phyloP scores from a whole-genome alignment of 1,284 basidiomycete genomes.

The Tilletia horrida region DNA sequence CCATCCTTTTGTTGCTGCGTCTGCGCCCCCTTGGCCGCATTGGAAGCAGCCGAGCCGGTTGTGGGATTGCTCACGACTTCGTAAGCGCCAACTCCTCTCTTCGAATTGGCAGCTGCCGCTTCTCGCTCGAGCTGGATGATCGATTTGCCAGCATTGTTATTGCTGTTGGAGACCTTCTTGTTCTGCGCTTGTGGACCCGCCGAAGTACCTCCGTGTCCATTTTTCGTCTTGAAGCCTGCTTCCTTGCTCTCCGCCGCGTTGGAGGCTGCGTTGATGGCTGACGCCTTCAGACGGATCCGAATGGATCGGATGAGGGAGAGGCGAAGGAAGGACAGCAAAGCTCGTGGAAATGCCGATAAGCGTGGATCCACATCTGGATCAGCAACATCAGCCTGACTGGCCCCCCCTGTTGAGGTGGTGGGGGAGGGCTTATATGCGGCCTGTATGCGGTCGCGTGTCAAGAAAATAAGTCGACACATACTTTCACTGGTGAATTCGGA shows the following conservation, averaged over 20 bases:
- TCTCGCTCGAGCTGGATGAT: slow-evolving; percentile 3
- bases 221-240: too few species aligned
- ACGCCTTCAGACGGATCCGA: not conserved
- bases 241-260: not conserved
- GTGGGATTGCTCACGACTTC: slow-evolving; percentile 1
- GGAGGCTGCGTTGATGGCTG: not conserved
- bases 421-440: too few species aligned
- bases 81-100: slow-evolving; percentile 4
- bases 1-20: not conserved
- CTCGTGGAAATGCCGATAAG: not conserved
- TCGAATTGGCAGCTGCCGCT: not conserved
- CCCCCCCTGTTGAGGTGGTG: not conserved
- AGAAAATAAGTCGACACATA: too few species aligned
- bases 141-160: slow-evolving; percentile 1
- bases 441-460: too few species aligned
- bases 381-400: not conserved
- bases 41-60: not conserved
- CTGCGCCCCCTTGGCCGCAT: not conserved
- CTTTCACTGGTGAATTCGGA: too few species aligned
- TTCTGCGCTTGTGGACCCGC: too few species aligned
- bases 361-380: too few species aligned
- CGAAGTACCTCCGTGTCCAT: too few species aligned
- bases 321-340: not conserved
- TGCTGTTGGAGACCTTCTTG: not conserved
- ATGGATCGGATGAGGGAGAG: slow-evolving; percentile 12